Evolutionary conservation across 495 filamentous ascomycete genomes (phyloP).

Genomic region (Podospora appendiculata): DNA sequence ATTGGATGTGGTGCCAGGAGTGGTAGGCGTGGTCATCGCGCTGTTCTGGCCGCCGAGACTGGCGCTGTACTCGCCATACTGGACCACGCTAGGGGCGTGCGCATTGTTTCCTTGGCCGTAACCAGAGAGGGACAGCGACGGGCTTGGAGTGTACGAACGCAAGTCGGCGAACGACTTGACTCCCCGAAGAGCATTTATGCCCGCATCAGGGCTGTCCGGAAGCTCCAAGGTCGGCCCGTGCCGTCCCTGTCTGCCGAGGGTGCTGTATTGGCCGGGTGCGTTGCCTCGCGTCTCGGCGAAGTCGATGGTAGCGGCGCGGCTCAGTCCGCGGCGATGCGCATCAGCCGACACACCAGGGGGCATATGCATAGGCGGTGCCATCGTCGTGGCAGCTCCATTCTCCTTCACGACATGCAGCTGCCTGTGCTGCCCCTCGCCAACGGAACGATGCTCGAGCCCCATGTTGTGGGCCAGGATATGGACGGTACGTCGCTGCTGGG

Average conservation of each 20-base stretch:
- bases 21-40: slow-evolving; percentile 26
- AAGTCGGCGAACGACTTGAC: slow-evolving; percentile 97
- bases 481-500: slow-evolving; percentile 76
- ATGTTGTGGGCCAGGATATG: slow-evolving; percentile 95
- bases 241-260: slow-evolving; percentile 63
- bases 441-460: slow-evolving; percentile 81
- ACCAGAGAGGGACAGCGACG: slow-evolving; percentile 67
- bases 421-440: slow-evolving; percentile 75
- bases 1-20: slow-evolving; percentile 52
- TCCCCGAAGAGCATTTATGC: slow-evolving; percentile 54
- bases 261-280: slow-evolving; percentile 59
- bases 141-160: slow-evolving; percentile 89
- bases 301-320: slow-evolving; percentile 95
- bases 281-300: slow-evolving; percentile 82
- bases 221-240: slow-evolving; percentile 67
- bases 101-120: slow-evolving; percentile 27
- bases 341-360: slow-evolving; percentile 62
- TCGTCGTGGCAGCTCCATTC: slow-evolving; percentile 24
- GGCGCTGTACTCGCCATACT: slow-evolving; percentile 38
- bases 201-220: slow-evolving; percentile 68
- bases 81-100: slow-evolving; percentile 56
- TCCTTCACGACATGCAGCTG: slow-evolving; percentile 83
- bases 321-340: slow-evolving; percentile 68
- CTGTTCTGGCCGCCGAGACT: slow-evolving; percentile 28
- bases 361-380: slow-evolving; percentile 39